Conservation (phyloP, 1,284 basidiomycete species). For the Naganishia cerealis region DNA sequence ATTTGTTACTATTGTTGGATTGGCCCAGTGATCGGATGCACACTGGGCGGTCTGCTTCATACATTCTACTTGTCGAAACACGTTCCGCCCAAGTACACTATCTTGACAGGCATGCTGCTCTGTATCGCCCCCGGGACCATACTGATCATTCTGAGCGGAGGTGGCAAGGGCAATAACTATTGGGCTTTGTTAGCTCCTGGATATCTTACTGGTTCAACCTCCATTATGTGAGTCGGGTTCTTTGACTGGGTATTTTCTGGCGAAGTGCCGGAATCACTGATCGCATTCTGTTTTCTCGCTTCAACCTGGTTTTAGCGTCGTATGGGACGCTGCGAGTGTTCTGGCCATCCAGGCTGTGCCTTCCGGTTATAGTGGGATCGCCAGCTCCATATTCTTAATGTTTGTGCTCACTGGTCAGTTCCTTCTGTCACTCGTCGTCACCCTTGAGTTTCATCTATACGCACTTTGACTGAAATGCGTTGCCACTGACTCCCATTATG, state of each 20-base stretch:
- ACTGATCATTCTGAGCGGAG: background rate
- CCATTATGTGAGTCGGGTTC: slow-evolving; percentile 1
- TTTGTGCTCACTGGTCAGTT: background rate
- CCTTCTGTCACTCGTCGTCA: background rate
- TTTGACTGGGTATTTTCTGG: too few relatives aligned
- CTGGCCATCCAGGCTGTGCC: background rate
- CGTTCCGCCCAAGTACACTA: background rate
- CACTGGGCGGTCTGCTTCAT: slow-evolving; percentile 5
- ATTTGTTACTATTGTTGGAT: background rate
- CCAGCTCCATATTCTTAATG: slow-evolving; percentile 3
- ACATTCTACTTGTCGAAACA: background rate
- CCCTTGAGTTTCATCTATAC: too few relatives aligned
- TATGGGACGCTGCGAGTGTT: background rate
- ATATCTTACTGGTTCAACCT: background rate
- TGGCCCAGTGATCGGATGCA: slow-evolving; percentile 3
- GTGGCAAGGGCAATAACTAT: slow-evolving; percentile 1
- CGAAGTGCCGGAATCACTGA: too few relatives aligned
- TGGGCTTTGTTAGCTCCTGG: slow-evolving; percentile 4
- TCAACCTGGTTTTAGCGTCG: background rate
- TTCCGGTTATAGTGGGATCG: background rate
- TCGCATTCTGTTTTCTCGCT: too few relatives aligned
- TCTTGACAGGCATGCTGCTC: background rate
- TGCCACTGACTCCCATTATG: too few relatives aligned
- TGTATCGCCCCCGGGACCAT: background rate
- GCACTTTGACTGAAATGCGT: too few relatives aligned